These are phyloP conservation scores for Purpureocillium takamizusanense DNA, from an alignment of 2,329 filamentous ascomycete genomes.

Conservation along the genomic window DNA sequence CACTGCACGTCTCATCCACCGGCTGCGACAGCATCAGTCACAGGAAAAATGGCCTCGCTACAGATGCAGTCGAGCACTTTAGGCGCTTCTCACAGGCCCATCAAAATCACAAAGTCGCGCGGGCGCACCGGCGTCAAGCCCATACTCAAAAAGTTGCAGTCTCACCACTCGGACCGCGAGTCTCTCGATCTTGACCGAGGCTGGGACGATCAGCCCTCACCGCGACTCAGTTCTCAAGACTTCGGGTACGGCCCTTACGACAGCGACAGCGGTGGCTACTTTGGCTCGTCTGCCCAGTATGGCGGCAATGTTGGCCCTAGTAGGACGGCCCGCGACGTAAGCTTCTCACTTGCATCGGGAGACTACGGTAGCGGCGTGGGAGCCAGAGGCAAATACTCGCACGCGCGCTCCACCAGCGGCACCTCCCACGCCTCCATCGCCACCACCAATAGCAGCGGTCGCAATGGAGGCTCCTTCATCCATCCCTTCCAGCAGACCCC, in stretches of 20 bases:
- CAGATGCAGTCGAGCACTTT: slow-evolving; percentile 14
- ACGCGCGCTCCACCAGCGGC: slow-evolving; percentile 50
- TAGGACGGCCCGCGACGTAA: slow-evolving; percentile 29
- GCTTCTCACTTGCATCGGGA: slow-evolving; percentile 32
- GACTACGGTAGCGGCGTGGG: slow-evolving; percentile 17
- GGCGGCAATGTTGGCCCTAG: slow-evolving; percentile 4
- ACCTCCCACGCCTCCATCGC: slow-evolving; percentile 48
- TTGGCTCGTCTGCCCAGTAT: slow-evolving; percentile 1
- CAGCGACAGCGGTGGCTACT: slow-evolving; percentile 13
- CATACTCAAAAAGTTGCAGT: slow-evolving; percentile 49
- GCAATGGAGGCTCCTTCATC: slow-evolving; percentile 42
- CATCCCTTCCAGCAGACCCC: slow-evolving; percentile 59
- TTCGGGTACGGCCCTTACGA: slow-evolving; percentile 16
- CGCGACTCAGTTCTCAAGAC: slow-evolving; percentile 4
- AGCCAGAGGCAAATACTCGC: slow-evolving; percentile 33
- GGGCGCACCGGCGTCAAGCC: slow-evolving; percentile 46
- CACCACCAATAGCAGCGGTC: slow-evolving; percentile 38
- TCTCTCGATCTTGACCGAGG: slow-evolving; percentile 53
- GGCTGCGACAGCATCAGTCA: slow-evolving; percentile 2
- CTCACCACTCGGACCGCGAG: slow-evolving; percentile 46
- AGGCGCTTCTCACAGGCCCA: slow-evolving; percentile 6
- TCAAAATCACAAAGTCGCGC: slow-evolving; percentile 33
- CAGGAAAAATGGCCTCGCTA: slow-evolving; percentile 19
- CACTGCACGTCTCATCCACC: no score
- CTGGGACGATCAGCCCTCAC: slow-evolving; percentile 42